Base-by-base conservation (phyloP, 1,284 basidiomycete species). In the Veloporphyrellus conicus region DNA sequence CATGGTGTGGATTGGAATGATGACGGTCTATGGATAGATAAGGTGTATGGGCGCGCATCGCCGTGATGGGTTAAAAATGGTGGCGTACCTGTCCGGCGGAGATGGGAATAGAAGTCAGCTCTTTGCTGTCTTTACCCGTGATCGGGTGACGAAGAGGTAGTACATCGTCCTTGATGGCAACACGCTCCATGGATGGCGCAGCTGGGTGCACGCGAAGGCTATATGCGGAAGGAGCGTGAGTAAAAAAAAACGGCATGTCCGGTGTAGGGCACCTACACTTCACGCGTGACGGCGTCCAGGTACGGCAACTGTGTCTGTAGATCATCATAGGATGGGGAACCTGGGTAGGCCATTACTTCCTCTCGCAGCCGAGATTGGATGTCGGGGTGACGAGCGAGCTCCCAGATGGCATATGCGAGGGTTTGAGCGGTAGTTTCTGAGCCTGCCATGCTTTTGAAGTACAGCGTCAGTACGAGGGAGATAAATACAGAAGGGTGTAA, bases 201-300 rank as follows among this genome's bases (percentile, higher is more conserved):
- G 48, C 20, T 19, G 41, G 49, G 36, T 44, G 48, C 32, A 51
- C 5, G 12, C 49, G 49, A 12, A 45, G n/a, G 16, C 48, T 49
- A 15, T 14, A 28, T 25, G 36, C 9, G n/a, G 27, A 20, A 25
- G 16, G 23, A 48, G 7, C 19, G 11, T 15, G 12, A 44, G 22
- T 16, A 12, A 14, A 18, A 15, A 20, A 15, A 22, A 29, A n/a
- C 11, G 9, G 7, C 27, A 38, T 3, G 28, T 19, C 9, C 12
- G 14, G 16, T 29, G 20, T 15, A 50, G 6, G 9, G 4, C 25
- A 31, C 49, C 22, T 40, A 52, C 49, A 45, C 41, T 14, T 50
- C 41, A 16, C 49, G 49, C 22, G n/a, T 45, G 16, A 51, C 37
- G 6, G 49, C 38, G n/a, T 50, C 49, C 37, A 50, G 16, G 41